These are phyloP conservation scores for Vitis rupestris DNA, from an alignment of 164 flowering plant species.

Conservation along the genomic window DNA sequence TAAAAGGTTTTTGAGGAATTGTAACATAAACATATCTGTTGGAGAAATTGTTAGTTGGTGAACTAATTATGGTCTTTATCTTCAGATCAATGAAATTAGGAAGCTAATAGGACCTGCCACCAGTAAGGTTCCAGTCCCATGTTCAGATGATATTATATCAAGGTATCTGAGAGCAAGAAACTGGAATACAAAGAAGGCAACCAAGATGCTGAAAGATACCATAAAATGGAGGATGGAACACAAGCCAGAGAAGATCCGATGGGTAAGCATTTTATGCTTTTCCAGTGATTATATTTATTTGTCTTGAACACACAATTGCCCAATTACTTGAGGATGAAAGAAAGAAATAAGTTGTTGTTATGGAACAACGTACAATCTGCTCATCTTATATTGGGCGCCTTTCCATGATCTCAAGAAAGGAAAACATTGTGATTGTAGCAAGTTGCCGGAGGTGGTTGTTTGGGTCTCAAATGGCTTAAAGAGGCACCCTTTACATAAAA, in stretches of 20 bases:
- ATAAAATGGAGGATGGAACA: conserved; percentile 56
- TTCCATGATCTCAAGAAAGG: neutral
- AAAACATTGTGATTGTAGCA: neutral
- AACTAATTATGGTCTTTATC: neutral
- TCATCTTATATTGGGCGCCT: neutral
- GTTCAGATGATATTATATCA: conserved; percentile 50
- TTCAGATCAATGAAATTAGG: conserved; percentile 41
- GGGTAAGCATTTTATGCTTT: conserved; percentile 35
- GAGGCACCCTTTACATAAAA: no score
- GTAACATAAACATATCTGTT: neutral
- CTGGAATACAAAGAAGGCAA: conserved; percentile 59
- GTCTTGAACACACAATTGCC: neutral
- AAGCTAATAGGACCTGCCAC: conserved; percentile 30
- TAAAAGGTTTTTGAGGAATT: neutral
- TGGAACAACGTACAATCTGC: neutral
- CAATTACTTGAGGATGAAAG: neutral
- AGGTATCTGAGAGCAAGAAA: conserved; percentile 59
- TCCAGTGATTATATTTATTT: no score
- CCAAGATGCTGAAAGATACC: conserved; percentile 57
- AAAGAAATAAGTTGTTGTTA: neutral
- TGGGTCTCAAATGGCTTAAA: no score
- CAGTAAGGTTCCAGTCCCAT: conserved; percentile 29
- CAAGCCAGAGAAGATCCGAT: conserved; percentile 59
- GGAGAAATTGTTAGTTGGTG: neutral
- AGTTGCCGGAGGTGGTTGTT: neutral